Conservation (phyloP, 129 eudicot genomes). For the Escallonia herrerae region DNA sequence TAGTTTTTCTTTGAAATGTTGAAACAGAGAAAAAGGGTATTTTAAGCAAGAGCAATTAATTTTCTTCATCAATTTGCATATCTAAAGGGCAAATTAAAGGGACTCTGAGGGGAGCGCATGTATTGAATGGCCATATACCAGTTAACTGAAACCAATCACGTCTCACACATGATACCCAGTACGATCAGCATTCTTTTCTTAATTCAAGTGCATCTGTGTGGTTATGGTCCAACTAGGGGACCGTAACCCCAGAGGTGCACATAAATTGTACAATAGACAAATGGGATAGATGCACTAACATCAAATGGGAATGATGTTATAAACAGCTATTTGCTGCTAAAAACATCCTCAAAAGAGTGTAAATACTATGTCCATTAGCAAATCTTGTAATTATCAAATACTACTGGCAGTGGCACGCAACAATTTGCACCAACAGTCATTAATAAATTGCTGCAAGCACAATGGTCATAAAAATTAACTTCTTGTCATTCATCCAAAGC, state of each 20-base stretch:
- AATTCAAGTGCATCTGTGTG: background rate
- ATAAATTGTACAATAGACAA: constrained; percentile 9
- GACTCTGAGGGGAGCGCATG: background rate
- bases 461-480: no score
- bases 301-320: constrained; percentile 7
- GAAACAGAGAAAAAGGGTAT: no score
- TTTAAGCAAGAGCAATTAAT: no score
- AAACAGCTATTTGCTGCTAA: constrained; percentile 7
- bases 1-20: no score
- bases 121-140: constrained; percentile 30
- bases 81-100: no score
- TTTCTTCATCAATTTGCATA: no score
- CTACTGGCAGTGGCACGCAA: background rate
- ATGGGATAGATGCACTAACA: constrained; percentile 17
- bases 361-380: background rate
- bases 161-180: constrained; percentile 28
- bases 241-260: constrained; percentile 17
- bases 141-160: constrained; percentile 27
- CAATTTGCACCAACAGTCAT: no score
- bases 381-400: background rate
- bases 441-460: no score
- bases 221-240: constrained; percentile 22
- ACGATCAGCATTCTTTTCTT: constrained; percentile 12
- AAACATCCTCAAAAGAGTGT: background rate
- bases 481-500: background rate